Evolutionary conservation across 2,329 filamentous ascomycete genomes (phyloP).

Genomic region (Colletotrichum liriopes): DNA sequence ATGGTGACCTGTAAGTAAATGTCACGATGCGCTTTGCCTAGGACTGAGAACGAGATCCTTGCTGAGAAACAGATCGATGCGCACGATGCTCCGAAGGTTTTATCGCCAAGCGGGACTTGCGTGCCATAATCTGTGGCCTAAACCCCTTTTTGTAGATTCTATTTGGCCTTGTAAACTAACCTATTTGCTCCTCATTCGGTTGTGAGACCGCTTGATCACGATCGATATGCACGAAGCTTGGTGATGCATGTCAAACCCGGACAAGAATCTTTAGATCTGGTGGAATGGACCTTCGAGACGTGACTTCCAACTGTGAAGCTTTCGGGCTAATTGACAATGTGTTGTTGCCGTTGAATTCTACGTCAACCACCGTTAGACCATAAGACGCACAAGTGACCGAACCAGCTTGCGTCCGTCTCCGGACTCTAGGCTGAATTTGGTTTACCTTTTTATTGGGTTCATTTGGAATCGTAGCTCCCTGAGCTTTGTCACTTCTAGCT

Average conservation of each 20-base stretch:
- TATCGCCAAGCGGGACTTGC: not conserved
- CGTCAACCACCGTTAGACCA: too few species aligned
- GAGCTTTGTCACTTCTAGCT: not conserved
- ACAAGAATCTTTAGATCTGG: not conserved
- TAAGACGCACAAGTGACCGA: not conserved
- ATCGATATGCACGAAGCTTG: not conserved
- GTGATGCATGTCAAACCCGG: not conserved
- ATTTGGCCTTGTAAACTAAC: not conserved
- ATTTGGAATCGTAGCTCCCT: too few species aligned
- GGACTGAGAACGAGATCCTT: too few species aligned
- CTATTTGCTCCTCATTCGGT: not conserved
- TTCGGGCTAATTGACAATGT: too few species aligned
- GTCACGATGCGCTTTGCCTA: slow-evolving; percentile 12
- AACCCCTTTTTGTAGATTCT: not conserved
- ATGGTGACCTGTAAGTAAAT: slow-evolving; percentile 15
- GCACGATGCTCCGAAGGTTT: not conserved
- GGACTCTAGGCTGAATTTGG: not conserved
- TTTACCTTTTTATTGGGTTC: not conserved
- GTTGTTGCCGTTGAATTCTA: not conserved
- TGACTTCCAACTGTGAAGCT: not conserved
- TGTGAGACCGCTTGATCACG: not conserved
- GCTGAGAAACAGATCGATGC: not conserved
- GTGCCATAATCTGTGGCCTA: too few species aligned
- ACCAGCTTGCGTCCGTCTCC: not conserved
- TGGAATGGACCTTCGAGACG: not conserved